Evolutionary conservation across 1,284 basidiomycete genomes (phyloP), one percentile per base, ranked within the genome.

Genomic region (Neonothopanus nambi): DNA sequence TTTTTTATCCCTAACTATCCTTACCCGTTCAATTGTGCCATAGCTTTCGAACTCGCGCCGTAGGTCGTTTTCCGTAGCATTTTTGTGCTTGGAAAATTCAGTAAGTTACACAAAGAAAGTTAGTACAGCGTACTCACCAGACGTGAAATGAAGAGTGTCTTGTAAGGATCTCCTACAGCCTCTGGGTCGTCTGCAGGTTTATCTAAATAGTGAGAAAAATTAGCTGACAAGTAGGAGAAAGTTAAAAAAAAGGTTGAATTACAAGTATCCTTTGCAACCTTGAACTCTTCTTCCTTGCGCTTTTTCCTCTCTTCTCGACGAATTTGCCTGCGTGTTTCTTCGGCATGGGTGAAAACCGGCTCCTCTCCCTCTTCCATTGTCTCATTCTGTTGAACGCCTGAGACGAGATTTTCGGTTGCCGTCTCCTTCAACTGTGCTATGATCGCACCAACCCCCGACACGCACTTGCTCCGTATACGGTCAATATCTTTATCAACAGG

Each of bases 131-230:
- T 3, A 70, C 80, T 47, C 67, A 94, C 93, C 66, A 99, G 74
- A 58, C 95, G 86, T 23, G 95, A 91, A 57, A 99, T 93, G 72
- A 99, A 99, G 9, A 99, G 78, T 0, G 97, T 99, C 71, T 98
- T 98, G 77, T 98, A 99, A 3, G 97, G 96, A 66, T 99, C 97
- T 1, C 97, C 95, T 28, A 88, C 79, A n/a, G 94, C 95, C 66
- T 97, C 85, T n/a, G 88, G 58, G 64, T 99, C 95, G 44, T 95
- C 89, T 33, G 88, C 78, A 9, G 96, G 96, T 67, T 94, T 91
- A 73, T 95, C 95, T 94, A 66, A 21, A 59, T 18, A 24, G 26
- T 53, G 36, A 23, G 23, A 37, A 38, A 33, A 9, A n/a, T n/a
- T 51, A 13, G 17, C 9, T 43, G 6, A 15, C 12, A n/a, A 20